Evolutionary conservation across 257 asterid species (phyloP).

Genomic region (Gynochthodes officinalis): DNA sequence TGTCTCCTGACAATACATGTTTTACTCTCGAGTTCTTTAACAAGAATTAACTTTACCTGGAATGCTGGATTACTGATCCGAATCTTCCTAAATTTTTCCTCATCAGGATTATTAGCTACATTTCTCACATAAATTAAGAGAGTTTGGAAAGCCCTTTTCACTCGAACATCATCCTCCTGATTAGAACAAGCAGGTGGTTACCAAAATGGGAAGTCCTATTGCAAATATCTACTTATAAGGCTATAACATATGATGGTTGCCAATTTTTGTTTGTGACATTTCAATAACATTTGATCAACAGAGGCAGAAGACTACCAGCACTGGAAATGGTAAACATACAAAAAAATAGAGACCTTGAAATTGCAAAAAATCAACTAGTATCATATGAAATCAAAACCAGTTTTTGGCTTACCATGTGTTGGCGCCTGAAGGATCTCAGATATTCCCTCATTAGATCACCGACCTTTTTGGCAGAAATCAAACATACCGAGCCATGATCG

Average conservation of each 20-base stretch:
- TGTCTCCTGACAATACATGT: neutral
- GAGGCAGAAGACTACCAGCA: neutral
- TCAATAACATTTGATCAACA: neutral
- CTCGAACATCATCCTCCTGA: slow-evolving; percentile 43
- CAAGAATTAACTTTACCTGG: slow-evolving; percentile 41
- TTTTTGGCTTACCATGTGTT: slow-evolving; percentile 45
- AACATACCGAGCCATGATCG: slow-evolving; percentile 29
- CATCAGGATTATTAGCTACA: slow-evolving; percentile 48
- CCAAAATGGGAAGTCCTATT: neutral
- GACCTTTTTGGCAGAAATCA: slow-evolving; percentile 19
- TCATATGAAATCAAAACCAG: neutral
- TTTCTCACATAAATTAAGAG: slow-evolving; percentile 60
- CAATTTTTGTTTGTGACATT: neutral
- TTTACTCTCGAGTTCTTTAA: no score
- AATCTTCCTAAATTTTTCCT: slow-evolving; percentile 67
- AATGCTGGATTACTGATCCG: slow-evolving; percentile 67
- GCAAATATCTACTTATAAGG: neutral
- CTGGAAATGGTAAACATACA: neutral
- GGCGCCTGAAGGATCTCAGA: slow-evolving; percentile 62
- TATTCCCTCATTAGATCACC: slow-evolving; percentile 54
- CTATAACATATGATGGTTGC: neutral
- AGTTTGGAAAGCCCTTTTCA: slow-evolving; percentile 49
- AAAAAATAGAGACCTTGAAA: slow-evolving; percentile 6
- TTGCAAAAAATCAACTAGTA: neutral
- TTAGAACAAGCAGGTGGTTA: neutral